These are phyloP conservation scores for Prunella vulgaris DNA, from an alignment of 257 asterid genomes.

Conservation along the genomic window DNA sequence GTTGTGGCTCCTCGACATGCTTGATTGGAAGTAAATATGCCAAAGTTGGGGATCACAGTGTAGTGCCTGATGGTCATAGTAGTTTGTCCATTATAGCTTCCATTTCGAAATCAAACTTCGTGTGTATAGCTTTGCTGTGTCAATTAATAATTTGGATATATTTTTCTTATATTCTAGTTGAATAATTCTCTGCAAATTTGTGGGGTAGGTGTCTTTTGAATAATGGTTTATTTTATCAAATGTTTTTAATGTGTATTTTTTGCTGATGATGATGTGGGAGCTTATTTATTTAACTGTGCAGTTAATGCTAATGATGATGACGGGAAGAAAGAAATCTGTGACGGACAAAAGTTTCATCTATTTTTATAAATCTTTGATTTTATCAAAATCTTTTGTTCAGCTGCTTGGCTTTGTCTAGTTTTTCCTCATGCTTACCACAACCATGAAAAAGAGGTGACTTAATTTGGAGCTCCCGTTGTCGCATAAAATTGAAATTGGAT, in stretches of 20 bases:
- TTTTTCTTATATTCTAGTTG: not conserved
- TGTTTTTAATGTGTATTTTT: not conserved
- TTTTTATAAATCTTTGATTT: not conserved
- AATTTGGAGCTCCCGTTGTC: not conserved
- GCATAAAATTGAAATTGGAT: not conserved
- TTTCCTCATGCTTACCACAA: not conserved
- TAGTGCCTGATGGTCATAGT: not conserved
- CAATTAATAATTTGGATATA: slow-evolving; percentile 3
- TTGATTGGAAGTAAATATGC: slow-evolving; percentile 79
- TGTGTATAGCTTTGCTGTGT: slow-evolving; percentile 16
- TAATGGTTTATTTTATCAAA: not conserved
- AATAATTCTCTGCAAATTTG: slow-evolving; percentile 23
- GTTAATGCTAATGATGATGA: not conserved
- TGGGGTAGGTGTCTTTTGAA: not conserved
- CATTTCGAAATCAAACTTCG: slow-evolving; percentile 18
- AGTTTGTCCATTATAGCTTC: slow-evolving; percentile 5
- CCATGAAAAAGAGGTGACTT: not conserved
- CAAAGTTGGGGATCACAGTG: slow-evolving; percentile 1
- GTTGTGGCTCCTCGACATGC: slow-evolving; percentile 92
- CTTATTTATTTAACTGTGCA: too few species aligned
- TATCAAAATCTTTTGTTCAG: not conserved
- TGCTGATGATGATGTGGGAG: not conserved
- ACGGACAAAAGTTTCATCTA: not conserved
- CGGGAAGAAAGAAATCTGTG: not conserved
- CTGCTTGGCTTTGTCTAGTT: not conserved